Percentiles rank a stretch among this genome's conserved stretches.
Evolutionary conservation across 2,329 filamentous ascomycete species (phyloP).

Genomic region (Aspergillus phoenicis): DNA sequence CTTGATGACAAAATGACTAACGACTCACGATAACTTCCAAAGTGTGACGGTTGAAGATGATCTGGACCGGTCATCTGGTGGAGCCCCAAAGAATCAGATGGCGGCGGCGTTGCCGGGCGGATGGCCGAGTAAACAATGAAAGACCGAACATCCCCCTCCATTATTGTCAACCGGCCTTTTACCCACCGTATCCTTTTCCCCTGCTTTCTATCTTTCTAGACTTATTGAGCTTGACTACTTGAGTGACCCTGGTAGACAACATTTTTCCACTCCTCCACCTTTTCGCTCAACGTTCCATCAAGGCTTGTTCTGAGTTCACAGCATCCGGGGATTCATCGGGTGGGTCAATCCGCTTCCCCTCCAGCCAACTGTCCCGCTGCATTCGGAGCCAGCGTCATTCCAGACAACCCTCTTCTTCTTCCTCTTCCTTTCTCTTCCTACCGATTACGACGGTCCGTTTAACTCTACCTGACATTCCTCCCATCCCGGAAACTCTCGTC

Average conservation of each 20-base stretch:
- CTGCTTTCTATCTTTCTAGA: neutral
- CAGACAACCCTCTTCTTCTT: constrained; percentile 31
- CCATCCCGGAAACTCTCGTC: neutral
- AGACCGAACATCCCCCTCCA: neutral
- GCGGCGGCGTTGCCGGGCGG: constrained; percentile 10
- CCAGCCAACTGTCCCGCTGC: constrained; percentile 24
- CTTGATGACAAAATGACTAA: neutral
- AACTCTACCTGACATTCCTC: constrained; percentile 13
- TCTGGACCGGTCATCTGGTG: constrained; percentile 2
- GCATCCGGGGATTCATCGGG: constrained; percentile 21
- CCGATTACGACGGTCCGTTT: constrained; percentile 15
- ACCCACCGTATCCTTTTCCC: neutral
- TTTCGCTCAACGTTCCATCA: neutral
- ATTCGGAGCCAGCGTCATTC: constrained; percentile 38
- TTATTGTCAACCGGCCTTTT: neutral
- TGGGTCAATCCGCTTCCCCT: constrained; percentile 24
- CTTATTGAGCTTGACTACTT: neutral
- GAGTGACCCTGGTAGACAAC: neutral
- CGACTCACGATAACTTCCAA: neutral
- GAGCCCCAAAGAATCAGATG: neutral
- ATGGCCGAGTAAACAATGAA: constrained; percentile 9
- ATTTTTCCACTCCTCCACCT: constrained; percentile 2
- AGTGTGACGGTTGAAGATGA: neutral
- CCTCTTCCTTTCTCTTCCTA: constrained; percentile 26
- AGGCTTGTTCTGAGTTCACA: constrained; percentile 22